Conservation (phyloP, 495 filamentous ascomycete species). For the Neurospora sp. region DNA sequence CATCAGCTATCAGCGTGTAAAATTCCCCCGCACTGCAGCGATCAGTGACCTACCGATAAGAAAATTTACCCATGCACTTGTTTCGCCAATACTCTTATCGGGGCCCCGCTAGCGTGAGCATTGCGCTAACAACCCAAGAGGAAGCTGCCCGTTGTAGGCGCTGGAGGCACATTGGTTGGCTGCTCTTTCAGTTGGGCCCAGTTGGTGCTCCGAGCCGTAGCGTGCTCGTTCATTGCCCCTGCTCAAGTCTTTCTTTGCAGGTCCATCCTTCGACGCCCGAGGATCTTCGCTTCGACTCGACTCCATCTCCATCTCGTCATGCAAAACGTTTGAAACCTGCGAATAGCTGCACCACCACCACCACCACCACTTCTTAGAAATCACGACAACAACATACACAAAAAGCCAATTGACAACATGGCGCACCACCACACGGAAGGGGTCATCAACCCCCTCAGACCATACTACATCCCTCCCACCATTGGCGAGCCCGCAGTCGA, state of each 20-base stretch:
- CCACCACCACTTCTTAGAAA: too few relatives aligned
- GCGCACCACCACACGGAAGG: conserved; percentile 36
- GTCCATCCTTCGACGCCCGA: conserved; percentile 1
- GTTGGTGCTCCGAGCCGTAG: neutral
- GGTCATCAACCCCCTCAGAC: conserved; percentile 74
- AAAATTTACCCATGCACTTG: conserved; percentile 6
- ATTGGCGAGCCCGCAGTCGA: conserved; percentile 46
- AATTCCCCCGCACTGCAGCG: neutral
- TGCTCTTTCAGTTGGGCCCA: neutral
- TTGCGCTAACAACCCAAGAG: too few relatives aligned
- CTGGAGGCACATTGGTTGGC: too few relatives aligned
- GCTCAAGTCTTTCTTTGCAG: neutral
- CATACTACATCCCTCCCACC: conserved; percentile 87
- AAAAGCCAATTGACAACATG: conserved; percentile 22
- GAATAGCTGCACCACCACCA: conserved; percentile 1
- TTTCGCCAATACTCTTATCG: conserved; percentile 6
- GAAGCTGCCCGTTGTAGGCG: too few relatives aligned
- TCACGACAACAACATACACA: neutral
- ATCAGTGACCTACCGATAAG: neutral
- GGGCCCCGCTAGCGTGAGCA: conserved; percentile 7
- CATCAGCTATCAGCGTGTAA: neutral
- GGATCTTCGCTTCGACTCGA: neutral
- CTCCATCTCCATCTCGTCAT: conserved; percentile 6
- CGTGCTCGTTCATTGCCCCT: neutral
- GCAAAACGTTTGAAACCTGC: neutral